Evolutionary conservation across 495 filamentous ascomycete genomes (phyloP).

Genomic region (Bacidia rubella): DNA sequence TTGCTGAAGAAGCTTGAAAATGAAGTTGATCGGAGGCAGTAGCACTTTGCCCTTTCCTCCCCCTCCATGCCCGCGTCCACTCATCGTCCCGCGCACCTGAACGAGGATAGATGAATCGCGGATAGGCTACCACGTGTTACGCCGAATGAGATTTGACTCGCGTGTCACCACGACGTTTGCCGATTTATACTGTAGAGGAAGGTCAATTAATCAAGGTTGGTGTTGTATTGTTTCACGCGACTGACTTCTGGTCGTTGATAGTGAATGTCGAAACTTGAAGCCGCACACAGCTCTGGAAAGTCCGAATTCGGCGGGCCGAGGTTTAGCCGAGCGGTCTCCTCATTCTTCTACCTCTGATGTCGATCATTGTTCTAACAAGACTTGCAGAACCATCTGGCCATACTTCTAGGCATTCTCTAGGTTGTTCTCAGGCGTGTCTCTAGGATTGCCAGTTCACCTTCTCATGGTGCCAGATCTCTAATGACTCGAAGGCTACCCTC

Average conservation of each 20-base stretch:
- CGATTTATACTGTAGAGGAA: too few relatives aligned
- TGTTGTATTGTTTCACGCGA: too few relatives aligned
- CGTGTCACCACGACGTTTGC: too few relatives aligned
- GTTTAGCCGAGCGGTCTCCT: neutral
- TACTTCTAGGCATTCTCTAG: too few relatives aligned
- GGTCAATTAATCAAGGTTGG: too few relatives aligned
- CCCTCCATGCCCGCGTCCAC: slow-evolving; percentile 47
- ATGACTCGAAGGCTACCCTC: neutral
- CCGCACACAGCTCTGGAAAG: too few relatives aligned
- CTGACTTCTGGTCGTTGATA: too few relatives aligned
- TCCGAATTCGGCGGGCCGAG: neutral
- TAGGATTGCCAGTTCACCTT: neutral
- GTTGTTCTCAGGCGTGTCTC: too few relatives aligned
- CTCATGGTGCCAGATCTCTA: neutral
- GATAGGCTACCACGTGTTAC: neutral
- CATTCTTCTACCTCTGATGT: too few relatives aligned
- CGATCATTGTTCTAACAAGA: too few relatives aligned
- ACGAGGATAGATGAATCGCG: neutral
- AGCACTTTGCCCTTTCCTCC: slow-evolving; percentile 78
- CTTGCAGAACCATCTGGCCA: too few relatives aligned
- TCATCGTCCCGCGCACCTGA: slow-evolving; percentile 41
- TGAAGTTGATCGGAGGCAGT: slow-evolving; percentile 94
- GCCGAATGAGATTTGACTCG: too few relatives aligned
- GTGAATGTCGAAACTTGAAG: neutral
- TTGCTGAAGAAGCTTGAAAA: slow-evolving; percentile 90